These are phyloP conservation scores for Volutella citrinella DNA, from an alignment of 2,329 filamentous ascomycete genomes.

Conservation along the genomic window DNA sequence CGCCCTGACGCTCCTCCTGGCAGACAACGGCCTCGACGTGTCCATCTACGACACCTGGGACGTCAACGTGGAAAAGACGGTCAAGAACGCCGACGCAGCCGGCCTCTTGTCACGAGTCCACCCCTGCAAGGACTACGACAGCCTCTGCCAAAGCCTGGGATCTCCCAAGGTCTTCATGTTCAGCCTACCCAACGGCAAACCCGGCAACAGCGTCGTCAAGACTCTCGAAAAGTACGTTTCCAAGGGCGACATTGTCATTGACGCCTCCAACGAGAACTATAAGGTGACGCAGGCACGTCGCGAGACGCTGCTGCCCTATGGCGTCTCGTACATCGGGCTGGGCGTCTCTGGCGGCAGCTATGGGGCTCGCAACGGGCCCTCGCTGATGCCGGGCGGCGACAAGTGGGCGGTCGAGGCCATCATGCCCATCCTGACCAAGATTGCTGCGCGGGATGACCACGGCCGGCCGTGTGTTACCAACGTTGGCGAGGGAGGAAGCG, in stretches of 20 bases:
- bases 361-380: constrained; percentile 61
- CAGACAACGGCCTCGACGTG: constrained; percentile 8
- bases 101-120: constrained; percentile 8
- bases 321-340: constrained; percentile 64
- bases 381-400: constrained; percentile 64
- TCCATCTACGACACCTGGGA: constrained; percentile 3
- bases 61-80: constrained; percentile 7
- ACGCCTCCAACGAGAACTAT: constrained; percentile 68
- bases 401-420: constrained; percentile 53
- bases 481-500: constrained; percentile 60
- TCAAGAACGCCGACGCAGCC: constrained; percentile 4
- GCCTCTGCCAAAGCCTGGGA: constrained; percentile 10
- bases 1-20: constrained; percentile 7
- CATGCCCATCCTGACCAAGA: constrained; percentile 57
- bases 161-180: constrained; percentile 16
- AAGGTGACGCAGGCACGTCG: constrained; percentile 62
- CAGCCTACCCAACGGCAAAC: constrained; percentile 15
- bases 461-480: constrained; percentile 58
- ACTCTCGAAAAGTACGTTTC: constrained; percentile 42
- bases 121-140: constrained; percentile 11
- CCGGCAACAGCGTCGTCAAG: constrained; percentile 7
- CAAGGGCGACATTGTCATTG: constrained; percentile 63
- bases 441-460: constrained; percentile 58
- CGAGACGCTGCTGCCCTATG: constrained; percentile 50
- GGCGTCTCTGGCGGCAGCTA: constrained; percentile 70